Percentiles rank a stretch among this genome's conserved stretches.
Conservation (phyloP, 163 green algal species). For the Scenedesmus sp. region DNA sequence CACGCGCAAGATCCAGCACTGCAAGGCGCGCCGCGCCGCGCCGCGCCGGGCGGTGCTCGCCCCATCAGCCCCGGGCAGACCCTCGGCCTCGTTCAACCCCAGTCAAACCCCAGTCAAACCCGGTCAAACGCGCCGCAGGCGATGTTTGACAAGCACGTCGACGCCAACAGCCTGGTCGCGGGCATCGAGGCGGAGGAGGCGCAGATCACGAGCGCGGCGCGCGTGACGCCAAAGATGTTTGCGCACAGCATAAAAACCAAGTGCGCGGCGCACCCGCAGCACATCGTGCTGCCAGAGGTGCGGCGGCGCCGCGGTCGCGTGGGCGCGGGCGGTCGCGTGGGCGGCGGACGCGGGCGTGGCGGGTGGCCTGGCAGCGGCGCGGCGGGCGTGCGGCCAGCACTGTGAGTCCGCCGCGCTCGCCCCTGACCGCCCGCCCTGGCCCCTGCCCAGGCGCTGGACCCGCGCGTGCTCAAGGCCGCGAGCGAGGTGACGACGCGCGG, state of each 20-base stretch:
- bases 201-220: slow-evolving; percentile 6
- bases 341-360: too few species aligned
- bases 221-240: slow-evolving; percentile 83
- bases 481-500: slow-evolving; percentile 68
- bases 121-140: too few species aligned
- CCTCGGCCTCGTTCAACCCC: too few species aligned
- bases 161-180: slow-evolving; percentile 61
- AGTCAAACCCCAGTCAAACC: too few species aligned
- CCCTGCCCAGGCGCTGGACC: slow-evolving; percentile 64
- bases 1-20: slow-evolving; percentile 68
- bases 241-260: slow-evolving; percentile 68
- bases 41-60: too few species aligned
- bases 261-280: slow-evolving; percentile 65
- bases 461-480: slow-evolving; percentile 80
- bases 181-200: slow-evolving; percentile 38
- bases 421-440: neutral
- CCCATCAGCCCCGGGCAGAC: too few species aligned
- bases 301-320: neutral
- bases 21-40: slow-evolving; percentile 19
- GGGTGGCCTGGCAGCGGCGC: too few species aligned
- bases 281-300: slow-evolving; percentile 89
- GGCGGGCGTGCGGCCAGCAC: neutral
- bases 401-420: too few species aligned
- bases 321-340: too few species aligned
- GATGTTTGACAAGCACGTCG: slow-evolving; percentile 64